Conservation (phyloP, 2,329 filamentous ascomycete genomes). For the Geosmithia flava region DNA sequence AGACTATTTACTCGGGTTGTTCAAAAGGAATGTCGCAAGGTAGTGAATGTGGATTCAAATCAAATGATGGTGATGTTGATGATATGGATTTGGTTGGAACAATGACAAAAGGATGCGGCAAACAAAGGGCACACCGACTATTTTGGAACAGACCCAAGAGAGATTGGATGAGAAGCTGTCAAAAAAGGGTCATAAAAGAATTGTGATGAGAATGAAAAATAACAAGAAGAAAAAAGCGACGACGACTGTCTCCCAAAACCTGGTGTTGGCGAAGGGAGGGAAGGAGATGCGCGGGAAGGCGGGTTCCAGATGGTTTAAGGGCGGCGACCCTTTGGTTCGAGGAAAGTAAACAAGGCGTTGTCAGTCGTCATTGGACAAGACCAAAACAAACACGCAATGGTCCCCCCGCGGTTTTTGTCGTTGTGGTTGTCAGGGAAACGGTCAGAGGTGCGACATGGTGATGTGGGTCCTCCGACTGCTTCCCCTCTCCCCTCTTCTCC, state of each 20-base stretch:
- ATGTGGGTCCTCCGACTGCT: neutral
- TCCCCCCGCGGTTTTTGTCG: neutral
- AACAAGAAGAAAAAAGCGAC: neutral
- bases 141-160: neutral
- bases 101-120: neutral
- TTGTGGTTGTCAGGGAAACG: conserved; percentile 1
- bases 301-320: neutral
- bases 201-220: neutral
- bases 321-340: neutral
- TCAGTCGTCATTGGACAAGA: neutral
- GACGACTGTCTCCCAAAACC: neutral
- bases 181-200: neutral
- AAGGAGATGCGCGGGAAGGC: neutral
- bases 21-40: neutral
- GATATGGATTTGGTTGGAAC: no score
- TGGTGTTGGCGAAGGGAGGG: neutral
- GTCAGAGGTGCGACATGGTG: neutral
- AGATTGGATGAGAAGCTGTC: neutral
- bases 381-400: conserved; percentile 1
- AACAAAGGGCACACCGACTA: neutral
- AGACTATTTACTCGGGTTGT: neutral
- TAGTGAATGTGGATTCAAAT: neutral
- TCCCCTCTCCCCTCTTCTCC: no score
- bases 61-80: neutral
- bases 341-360: neutral